Conservation (phyloP, 345 rosid genomes). For the Diplotaxis tenuifolia region DNA sequence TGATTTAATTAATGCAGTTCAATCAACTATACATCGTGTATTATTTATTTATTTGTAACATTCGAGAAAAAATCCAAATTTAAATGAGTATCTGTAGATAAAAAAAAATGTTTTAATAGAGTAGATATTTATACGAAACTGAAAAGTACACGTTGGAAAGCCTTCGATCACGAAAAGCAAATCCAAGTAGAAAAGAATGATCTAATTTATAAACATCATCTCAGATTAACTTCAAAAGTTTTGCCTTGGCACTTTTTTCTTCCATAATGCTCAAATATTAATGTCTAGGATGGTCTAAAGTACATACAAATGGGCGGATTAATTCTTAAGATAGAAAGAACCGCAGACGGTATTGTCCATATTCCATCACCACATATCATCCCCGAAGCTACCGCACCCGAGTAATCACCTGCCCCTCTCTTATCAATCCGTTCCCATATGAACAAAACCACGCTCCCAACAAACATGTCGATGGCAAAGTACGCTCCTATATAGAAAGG, state of each 20-base stretch:
- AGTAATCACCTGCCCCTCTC: background rate
- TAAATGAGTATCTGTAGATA: too few relatives aligned
- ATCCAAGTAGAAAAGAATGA: background rate
- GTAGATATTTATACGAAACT: too few relatives aligned
- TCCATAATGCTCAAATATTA: background rate
- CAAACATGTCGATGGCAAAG: background rate
- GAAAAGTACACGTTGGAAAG: too few relatives aligned
- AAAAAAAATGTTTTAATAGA: too few relatives aligned
- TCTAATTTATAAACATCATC: background rate
- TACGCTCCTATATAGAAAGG: background rate
- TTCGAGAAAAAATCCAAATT: too few relatives aligned
- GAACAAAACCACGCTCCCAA: background rate
- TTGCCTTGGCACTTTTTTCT: background rate
- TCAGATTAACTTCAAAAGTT: background rate
- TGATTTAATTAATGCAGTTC: too few relatives aligned
- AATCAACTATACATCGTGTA: too few relatives aligned
- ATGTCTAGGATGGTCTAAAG: constrained; percentile 19
- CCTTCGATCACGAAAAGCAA: background rate
- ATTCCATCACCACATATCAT: background rate
- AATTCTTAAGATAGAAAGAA: background rate
- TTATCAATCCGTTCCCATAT: background rate
- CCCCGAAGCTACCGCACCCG: background rate
- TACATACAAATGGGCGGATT: background rate
- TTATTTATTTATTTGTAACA: too few relatives aligned
- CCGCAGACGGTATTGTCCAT: background rate